Conservation (phyloP, 23 red algal species). For the Gracilaria domingensis region DNA sequence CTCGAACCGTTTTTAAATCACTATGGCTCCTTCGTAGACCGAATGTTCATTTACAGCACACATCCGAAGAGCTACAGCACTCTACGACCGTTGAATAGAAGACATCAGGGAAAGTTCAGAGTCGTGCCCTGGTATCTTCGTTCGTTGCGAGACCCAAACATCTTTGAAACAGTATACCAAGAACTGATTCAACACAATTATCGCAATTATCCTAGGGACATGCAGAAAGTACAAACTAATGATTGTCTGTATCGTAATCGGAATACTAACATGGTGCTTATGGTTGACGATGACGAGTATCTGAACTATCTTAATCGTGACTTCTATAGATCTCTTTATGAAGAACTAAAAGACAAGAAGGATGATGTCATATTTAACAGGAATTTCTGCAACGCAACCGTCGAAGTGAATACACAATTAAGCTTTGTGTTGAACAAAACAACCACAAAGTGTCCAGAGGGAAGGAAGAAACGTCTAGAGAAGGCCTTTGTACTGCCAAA, state of each 20-base stretch:
- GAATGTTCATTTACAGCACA: constrained; percentile 13
- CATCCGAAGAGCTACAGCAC: neutral
- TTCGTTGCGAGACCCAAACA: neutral
- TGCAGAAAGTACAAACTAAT: constrained; percentile 24
- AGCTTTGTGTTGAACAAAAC: neutral
- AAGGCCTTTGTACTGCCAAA: constrained; percentile 31
- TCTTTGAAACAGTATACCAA: neutral
- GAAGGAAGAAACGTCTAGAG: constrained; percentile 13
- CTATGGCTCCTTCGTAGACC: neutral
- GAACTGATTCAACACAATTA: neutral
- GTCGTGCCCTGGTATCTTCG: neutral
- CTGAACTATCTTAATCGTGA: neutral
- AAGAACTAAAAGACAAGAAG: neutral
- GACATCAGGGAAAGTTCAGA: neutral
- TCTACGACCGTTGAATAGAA: neutral
- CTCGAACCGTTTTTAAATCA: neutral
- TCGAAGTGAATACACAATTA: neutral
- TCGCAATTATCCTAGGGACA: constrained; percentile 11
- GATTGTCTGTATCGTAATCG: constrained; percentile 18
- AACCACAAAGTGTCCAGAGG: neutral
- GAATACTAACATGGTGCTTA: constrained; percentile 18
- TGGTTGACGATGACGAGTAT: neutral
- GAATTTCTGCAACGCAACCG: constrained; percentile 25
- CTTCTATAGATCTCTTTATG: neutral
- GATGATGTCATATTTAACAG: constrained; percentile 38